These are phyloP conservation scores for Oenanthe javanica DNA, from an alignment of 140 eudicot genomes.

Conservation along the genomic window DNA sequence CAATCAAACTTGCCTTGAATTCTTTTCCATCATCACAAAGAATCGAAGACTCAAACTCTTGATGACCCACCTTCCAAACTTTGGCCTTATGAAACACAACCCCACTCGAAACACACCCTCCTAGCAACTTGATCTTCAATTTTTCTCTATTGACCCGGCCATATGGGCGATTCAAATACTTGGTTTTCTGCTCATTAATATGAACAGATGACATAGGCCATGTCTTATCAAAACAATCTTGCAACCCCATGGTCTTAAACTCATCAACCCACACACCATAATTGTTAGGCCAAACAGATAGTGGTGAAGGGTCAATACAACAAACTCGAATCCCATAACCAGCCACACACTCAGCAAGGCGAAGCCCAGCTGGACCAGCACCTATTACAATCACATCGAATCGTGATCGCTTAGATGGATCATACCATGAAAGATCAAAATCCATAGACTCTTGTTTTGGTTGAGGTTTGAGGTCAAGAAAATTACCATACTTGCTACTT, in stretches of 20 bases:
- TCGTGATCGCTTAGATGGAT: conserved; percentile 30
- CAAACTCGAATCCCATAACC: conserved; percentile 52
- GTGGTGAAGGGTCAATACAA: conserved; percentile 67
- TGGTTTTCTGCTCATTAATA: conserved; percentile 46
- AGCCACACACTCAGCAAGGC: conserved; percentile 52
- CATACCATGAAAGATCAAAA: conserved; percentile 40
- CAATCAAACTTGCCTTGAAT: conserved; percentile 52
- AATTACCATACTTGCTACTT: conserved; percentile 33
- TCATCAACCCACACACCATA: conserved; percentile 92
- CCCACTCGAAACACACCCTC: conserved; percentile 46
- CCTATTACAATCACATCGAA: conserved; percentile 62
- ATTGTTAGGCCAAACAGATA: conserved; percentile 75
- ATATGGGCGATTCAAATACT: conserved; percentile 60
- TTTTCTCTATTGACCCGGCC: conserved; percentile 50
- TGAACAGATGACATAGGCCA: conserved; percentile 68
- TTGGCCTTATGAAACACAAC: conserved; percentile 69
- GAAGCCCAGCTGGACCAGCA: conserved; percentile 82
- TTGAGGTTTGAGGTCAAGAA: conserved; percentile 59
- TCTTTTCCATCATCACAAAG: conserved; percentile 68
- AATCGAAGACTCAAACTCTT: conserved; percentile 59
- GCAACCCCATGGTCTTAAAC: conserved; percentile 43
- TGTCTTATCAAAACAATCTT: conserved; percentile 61
- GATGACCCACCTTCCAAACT: conserved; percentile 58
- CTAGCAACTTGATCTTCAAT: conserved; percentile 48
- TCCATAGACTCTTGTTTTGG: conserved; percentile 34